Evolutionary conservation across 352 stramenopile genomes (phyloP).

Genomic region (Phytophthora niederhauseri): DNA sequence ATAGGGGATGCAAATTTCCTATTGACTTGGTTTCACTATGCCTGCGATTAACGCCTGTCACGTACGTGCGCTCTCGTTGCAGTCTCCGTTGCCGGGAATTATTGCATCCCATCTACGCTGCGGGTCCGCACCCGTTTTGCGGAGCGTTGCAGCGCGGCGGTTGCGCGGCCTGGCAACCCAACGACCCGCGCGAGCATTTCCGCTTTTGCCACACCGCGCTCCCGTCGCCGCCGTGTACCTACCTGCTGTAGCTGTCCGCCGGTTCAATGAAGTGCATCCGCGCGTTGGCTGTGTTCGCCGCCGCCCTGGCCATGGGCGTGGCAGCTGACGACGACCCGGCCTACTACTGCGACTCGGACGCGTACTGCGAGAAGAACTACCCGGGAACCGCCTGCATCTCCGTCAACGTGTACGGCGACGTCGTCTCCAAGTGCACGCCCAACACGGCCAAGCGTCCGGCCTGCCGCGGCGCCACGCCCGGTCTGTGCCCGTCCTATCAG

Average conservation of each 20-base stretch:
- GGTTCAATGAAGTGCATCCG: conserved; percentile 50
- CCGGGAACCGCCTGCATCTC: conserved; percentile 76
- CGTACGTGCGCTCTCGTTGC: conserved; percentile 10
- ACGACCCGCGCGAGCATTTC: conserved; percentile 28
- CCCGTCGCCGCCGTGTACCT: not conserved
- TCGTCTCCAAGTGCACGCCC: conserved; percentile 82
- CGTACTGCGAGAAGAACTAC: conserved; percentile 72
- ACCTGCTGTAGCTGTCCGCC: not conserved
- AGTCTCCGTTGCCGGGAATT: conserved; percentile 8
- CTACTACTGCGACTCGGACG: conserved; percentile 72
- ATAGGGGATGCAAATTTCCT: conserved; percentile 32
- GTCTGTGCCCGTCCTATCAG: conserved; percentile 84
- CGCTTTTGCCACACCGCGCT: conserved; percentile 24
- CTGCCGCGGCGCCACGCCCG: conserved; percentile 71
- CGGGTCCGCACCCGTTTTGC: conserved; percentile 14
- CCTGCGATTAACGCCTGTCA: conserved; percentile 11
- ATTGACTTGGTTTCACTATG: conserved; percentile 29
- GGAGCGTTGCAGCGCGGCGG: conserved; percentile 15
- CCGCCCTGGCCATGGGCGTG: conserved; percentile 35
- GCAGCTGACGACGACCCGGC: conserved; percentile 35
- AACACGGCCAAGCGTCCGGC: conserved; percentile 77
- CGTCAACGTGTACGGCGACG: conserved; percentile 77
- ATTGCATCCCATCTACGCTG: conserved; percentile 3
- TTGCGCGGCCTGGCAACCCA: conserved; percentile 21
- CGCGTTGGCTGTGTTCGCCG: conserved; percentile 39